Conservation (phyloP, 257 asterid species). For the Linderniella brevidens region DNA sequence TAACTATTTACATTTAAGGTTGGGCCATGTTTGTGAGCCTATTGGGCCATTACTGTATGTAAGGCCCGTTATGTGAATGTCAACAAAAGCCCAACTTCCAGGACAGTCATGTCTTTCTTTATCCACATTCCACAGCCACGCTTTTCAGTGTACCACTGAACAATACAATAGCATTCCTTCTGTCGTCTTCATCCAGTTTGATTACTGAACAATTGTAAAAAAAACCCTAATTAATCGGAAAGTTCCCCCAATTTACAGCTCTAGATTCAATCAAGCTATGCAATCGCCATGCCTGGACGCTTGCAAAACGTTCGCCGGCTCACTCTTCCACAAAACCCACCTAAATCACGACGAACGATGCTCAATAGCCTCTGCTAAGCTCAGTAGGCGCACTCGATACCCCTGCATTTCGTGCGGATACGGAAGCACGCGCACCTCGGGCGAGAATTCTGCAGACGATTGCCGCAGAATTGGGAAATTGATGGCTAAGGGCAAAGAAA, state of each 20-base stretch:
- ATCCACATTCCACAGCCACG: too few species aligned
- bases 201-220: too few species aligned
- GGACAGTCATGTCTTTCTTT: too few species aligned
- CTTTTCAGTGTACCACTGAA: too few species aligned
- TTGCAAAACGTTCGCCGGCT: conserved; percentile 23
- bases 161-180: too few species aligned
- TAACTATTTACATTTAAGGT: too few species aligned
- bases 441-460: conserved; percentile 12
- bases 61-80: not conserved
- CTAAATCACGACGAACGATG: conserved; percentile 15
- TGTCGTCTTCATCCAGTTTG: not conserved
- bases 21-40: too few species aligned
- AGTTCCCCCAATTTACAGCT: too few species aligned
- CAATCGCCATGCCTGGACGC: conserved; percentile 39
- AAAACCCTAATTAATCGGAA: too few species aligned
- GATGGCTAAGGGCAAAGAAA: conserved; percentile 60
- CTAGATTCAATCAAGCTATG: conserved; percentile 13
- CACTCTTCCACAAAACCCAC: conserved; percentile 13
- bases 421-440: conserved; percentile 3
- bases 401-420: conserved; percentile 39
- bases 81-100: too few species aligned
- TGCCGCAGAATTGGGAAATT: conserved; percentile 16
- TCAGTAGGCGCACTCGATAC: conserved; percentile 15
- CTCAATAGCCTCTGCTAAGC: conserved; percentile 7
- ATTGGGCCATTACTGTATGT: too few species aligned